phyloP scores from a whole-genome alignment of 2,329 filamentous ascomycete species.

The Raffaelea albimanens region DNA sequence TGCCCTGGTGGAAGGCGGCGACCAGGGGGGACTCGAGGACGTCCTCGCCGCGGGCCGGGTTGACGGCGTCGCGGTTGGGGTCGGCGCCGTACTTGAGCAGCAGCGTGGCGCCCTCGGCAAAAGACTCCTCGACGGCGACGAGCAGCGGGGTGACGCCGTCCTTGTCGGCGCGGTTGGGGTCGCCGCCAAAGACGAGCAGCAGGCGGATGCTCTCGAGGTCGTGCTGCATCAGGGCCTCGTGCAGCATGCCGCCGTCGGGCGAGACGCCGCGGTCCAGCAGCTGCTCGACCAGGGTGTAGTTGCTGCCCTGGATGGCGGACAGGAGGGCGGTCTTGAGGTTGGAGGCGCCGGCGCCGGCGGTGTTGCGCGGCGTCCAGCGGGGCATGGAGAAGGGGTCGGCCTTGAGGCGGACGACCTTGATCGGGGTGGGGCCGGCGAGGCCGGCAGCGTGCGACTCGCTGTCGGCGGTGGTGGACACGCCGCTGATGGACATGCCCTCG shows the following conservation, averaged over 20 bases:
- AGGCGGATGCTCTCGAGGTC: slow-evolving; percentile 46
- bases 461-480: slow-evolving; percentile 15
- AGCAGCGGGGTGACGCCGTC: slow-evolving; percentile 42
- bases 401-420: slow-evolving; percentile 37
- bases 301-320: slow-evolving; percentile 44
- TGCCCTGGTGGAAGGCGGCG: slow-evolving; percentile 39
- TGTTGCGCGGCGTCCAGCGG: slow-evolving; percentile 39
- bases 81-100: slow-evolving; percentile 58
- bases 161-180: slow-evolving; percentile 41
- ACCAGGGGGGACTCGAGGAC: slow-evolving; percentile 43
- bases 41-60: slow-evolving; percentile 29
- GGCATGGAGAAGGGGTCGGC: slow-evolving; percentile 42
- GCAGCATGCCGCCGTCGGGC: slow-evolving; percentile 39
- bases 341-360: slow-evolving; percentile 28
- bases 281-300: slow-evolving; percentile 47
- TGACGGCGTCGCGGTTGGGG: slow-evolving; percentile 38
- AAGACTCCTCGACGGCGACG: slow-evolving; percentile 40
- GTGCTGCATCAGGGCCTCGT: slow-evolving; percentile 39
- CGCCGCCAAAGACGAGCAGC: slow-evolving; percentile 46
- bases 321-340: slow-evolving; percentile 39
- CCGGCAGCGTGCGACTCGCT: slow-evolving; percentile 15
- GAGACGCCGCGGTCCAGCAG: slow-evolving; percentile 48
- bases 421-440: slow-evolving; percentile 20
- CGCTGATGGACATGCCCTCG: slow-evolving; percentile 10
- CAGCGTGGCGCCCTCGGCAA: slow-evolving; percentile 45